Percentiles rank a stretch among this genome's conserved stretches.
Evolutionary conservation across 305 asterid genomes (phyloP).

Genomic region (Solanum hybrid): DNA sequence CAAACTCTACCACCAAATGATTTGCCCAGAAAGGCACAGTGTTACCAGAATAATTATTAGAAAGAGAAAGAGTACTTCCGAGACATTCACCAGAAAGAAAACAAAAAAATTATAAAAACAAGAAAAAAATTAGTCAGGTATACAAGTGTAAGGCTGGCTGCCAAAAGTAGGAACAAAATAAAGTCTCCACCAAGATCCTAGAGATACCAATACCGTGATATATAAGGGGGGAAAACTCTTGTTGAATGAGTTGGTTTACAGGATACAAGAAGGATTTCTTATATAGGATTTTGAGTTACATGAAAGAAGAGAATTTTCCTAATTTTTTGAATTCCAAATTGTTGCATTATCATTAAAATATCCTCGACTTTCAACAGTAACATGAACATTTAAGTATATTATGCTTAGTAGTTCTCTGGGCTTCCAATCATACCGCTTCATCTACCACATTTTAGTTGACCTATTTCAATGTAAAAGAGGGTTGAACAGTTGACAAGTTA

Average conservation of each 20-base stretch:
- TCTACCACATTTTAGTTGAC: background rate
- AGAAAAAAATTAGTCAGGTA: background rate
- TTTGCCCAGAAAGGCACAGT: background rate
- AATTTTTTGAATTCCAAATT: background rate
- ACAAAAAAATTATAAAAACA: background rate
- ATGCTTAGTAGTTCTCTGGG: background rate
- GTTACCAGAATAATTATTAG: background rate
- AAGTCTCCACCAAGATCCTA: background rate
- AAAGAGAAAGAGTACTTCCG: background rate
- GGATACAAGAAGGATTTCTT: background rate
- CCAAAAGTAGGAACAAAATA: background rate
- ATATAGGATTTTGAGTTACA: background rate
- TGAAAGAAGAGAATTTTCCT: background rate
- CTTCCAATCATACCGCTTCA: background rate
- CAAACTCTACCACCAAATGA: background rate
- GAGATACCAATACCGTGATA: background rate
- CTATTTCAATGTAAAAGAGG: background rate
- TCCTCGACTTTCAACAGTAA: background rate
- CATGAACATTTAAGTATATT: background rate
- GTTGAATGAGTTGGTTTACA: background rate
- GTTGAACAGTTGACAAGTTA: background rate
- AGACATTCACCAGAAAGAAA: background rate
- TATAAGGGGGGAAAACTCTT: background rate
- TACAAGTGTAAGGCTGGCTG: background rate
- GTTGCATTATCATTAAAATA: background rate